Conservation (phyloP, 2,329 filamentous ascomycete species). For the Pseudocercospora vitis region DNA sequence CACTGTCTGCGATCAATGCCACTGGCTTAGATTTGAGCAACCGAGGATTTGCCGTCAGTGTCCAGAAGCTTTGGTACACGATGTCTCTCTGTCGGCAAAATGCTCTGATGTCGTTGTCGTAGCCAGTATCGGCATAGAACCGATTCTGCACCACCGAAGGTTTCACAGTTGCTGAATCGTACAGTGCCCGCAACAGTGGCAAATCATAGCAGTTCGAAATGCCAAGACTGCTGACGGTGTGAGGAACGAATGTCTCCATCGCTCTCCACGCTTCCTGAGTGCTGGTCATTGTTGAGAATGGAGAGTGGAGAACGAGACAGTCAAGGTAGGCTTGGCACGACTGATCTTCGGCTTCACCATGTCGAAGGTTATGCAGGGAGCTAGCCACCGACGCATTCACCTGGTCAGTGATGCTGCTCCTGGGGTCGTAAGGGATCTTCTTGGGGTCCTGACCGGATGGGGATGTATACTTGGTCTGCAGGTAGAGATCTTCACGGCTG, state of each 20-base stretch:
- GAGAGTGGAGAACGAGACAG: conserved; percentile 60
- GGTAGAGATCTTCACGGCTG: conserved; percentile 62
- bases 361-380: conserved; percentile 63
- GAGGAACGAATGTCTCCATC: conserved; percentile 66
- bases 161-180: conserved; percentile 49
- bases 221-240: conserved; percentile 65
- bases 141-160: conserved; percentile 73
- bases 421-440: conserved; percentile 64
- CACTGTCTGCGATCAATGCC: conserved; percentile 47
- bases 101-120: conserved; percentile 60
- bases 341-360: conserved; percentile 36
- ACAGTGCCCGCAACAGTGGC: conserved; percentile 56
- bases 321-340: conserved; percentile 54
- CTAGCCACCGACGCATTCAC: conserved; percentile 65
- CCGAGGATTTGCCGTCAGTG: conserved; percentile 58
- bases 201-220: conserved; percentile 70
- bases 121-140: conserved; percentile 61
- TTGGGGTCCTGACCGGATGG: conserved; percentile 59
- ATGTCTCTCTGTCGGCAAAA: conserved; percentile 56
- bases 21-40: conserved; percentile 53
- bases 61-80: conserved; percentile 63
- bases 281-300: conserved; percentile 50
- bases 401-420: conserved; percentile 61
- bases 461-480: conserved; percentile 83
- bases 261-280: conserved; percentile 66